Percentiles rank a stretch among this genome's conserved stretches.
Evolutionary conservation across 2,329 filamentous ascomycete species (phyloP).

Genomic region (Alternaria triticina): DNA sequence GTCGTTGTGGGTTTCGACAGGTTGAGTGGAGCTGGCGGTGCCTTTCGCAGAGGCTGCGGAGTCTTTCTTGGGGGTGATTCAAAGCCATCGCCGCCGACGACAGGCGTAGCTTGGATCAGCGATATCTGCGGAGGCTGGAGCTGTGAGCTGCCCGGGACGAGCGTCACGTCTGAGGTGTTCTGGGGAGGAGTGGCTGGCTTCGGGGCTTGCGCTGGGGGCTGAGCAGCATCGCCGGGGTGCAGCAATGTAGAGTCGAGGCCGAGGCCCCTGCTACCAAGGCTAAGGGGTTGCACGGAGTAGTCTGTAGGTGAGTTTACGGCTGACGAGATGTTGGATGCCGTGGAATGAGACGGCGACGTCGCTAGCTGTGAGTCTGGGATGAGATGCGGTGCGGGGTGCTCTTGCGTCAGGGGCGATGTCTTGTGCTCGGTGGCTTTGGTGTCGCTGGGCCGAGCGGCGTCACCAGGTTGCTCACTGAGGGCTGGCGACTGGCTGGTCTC

Average conservation of each 20-base stretch:
- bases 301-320: slow-evolving; percentile 42
- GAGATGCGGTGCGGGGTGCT: slow-evolving; percentile 25
- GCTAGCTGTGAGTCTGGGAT: slow-evolving; percentile 41
- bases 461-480: slow-evolving; percentile 40
- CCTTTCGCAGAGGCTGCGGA: slow-evolving; percentile 68
- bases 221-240: slow-evolving; percentile 17
- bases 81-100: slow-evolving; percentile 46
- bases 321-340: slow-evolving; percentile 34
- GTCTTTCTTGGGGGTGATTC: slow-evolving; percentile 43
- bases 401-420: slow-evolving; percentile 22
- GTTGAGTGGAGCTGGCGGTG: slow-evolving; percentile 83
- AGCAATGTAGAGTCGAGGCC: slow-evolving; percentile 32
- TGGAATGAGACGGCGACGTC: slow-evolving; percentile 40
- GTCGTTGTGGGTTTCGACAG: slow-evolving; percentile 59
- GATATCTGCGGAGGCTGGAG: slow-evolving; percentile 45
- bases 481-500: slow-evolving; percentile 49
- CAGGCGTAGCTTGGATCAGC: slow-evolving; percentile 48
- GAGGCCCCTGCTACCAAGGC: slow-evolving; percentile 27
- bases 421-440: slow-evolving; percentile 30
- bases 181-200: slow-evolving; percentile 20
- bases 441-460: slow-evolving; percentile 27
- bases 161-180: slow-evolving; percentile 9
- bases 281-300: slow-evolving; percentile 42
- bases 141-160: slow-evolving; percentile 17
- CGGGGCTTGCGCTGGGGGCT: slow-evolving; percentile 15